phyloP scores from a whole-genome alignment of 225 moss, liverwort and hornwort species.

The Bryum argenteum region DNA sequence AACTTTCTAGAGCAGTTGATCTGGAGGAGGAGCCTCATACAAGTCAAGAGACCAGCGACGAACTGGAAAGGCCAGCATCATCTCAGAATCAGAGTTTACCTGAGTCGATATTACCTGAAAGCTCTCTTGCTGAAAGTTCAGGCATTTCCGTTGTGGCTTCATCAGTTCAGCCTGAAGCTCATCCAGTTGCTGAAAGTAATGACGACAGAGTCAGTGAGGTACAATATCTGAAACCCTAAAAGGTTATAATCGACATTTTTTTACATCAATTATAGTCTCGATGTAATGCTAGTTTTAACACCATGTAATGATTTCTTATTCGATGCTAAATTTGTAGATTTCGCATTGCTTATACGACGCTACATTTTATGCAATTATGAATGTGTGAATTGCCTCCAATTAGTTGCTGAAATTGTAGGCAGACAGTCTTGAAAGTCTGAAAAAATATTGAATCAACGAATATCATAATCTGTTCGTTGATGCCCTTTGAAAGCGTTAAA shows the following conservation, averaged over 20 bases:
- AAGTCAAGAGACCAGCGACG: slow-evolving; percentile 21
- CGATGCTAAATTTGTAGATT: too few relatives aligned
- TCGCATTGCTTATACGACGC: too few relatives aligned
- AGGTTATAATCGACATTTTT: too few relatives aligned
- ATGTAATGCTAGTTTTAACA: too few relatives aligned
- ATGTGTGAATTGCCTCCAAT: too few relatives aligned
- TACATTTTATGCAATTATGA: too few relatives aligned
- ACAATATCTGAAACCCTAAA: neutral
- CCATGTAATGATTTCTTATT: too few relatives aligned
- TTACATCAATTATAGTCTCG: too few relatives aligned
- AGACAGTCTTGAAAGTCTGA: too few relatives aligned
- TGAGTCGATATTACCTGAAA: slow-evolving; percentile 27
- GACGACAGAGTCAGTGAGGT: slow-evolving; percentile 42
- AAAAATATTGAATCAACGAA: too few relatives aligned
- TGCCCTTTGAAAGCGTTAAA: slow-evolving; percentile 11
- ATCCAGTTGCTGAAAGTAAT: slow-evolving; percentile 32
- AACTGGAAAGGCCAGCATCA: slow-evolving; percentile 26
- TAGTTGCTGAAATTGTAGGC: too few relatives aligned
- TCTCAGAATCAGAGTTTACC: slow-evolving; percentile 25
- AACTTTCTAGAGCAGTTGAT: slow-evolving; percentile 8
- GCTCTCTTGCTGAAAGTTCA: slow-evolving; percentile 16
- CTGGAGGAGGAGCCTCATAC: slow-evolving; percentile 32
- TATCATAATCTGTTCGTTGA: too few relatives aligned
- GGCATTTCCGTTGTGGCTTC: slow-evolving; percentile 35
- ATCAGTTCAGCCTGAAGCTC: slow-evolving; percentile 34